Conservation (phyloP, 2,329 filamentous ascomycete genomes). For the Bipolaris cookei region DNA sequence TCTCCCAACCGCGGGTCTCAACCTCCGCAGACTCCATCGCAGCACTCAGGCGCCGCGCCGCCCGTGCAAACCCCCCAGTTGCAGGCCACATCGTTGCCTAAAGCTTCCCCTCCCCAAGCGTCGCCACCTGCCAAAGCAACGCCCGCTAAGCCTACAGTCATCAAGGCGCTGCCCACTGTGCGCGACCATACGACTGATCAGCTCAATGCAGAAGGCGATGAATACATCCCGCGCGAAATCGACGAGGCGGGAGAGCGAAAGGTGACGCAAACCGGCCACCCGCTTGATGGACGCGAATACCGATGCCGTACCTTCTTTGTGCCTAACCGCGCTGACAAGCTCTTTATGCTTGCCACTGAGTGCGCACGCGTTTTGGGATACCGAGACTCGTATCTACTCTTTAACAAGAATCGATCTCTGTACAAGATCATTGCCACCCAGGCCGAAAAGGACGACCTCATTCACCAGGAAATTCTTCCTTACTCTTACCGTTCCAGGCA, state of each 20-base stretch:
- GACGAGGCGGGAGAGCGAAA: constrained; percentile 96
- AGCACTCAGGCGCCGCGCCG: constrained; percentile 58
- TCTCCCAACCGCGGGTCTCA: constrained; percentile 61
- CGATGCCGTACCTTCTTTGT: constrained; percentile 93
- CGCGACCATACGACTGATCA: constrained; percentile 97
- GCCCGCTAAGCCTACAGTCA: constrained; percentile 75
- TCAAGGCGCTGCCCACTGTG: constrained; percentile 95
- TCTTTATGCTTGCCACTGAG: constrained; percentile 98
- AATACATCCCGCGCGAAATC: constrained; percentile 91
- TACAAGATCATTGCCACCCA: constrained; percentile 98
- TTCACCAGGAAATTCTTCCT: constrained; percentile 90
- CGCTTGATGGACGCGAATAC: constrained; percentile 84
- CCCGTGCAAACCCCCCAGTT: constrained; percentile 62
- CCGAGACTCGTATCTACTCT: constrained; percentile 94
- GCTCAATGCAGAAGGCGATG: constrained; percentile 84
- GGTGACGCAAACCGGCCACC: constrained; percentile 81
- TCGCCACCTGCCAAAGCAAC: constrained; percentile 75
- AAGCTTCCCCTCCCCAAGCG: constrained; percentile 62
- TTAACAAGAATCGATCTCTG: constrained; percentile 97
- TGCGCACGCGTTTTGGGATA: constrained; percentile 94
- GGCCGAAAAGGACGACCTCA: constrained; percentile 93
- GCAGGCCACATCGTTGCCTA: constrained; percentile 57
- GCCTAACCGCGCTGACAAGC: constrained; percentile 85
- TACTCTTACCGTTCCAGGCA: constrained; percentile 98
- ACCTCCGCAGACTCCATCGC: constrained; percentile 53